These are phyloP conservation scores for Neovahlkampfia damariscottae DNA, from an alignment of 78 protist genomes.

Conservation along the genomic window DNA sequence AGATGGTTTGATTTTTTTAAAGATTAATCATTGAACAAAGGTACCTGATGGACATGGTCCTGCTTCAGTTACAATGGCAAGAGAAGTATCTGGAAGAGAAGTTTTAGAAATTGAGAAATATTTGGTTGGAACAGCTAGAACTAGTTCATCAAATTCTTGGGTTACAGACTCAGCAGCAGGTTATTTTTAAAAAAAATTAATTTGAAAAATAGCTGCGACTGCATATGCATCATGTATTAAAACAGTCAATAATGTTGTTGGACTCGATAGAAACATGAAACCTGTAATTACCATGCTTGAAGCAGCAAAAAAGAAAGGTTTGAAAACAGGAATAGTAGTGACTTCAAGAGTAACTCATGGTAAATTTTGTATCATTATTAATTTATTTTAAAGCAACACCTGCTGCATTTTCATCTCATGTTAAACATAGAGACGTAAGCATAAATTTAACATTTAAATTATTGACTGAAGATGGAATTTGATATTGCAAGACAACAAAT, in stretches of 20 bases:
- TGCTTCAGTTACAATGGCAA: slow-evolving; percentile 13
- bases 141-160: neutral
- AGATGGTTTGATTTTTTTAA: too few relatives aligned
- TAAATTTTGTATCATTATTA: too few relatives aligned
- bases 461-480: neutral
- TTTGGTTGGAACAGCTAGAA: slow-evolving; percentile 7
- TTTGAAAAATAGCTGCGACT: neutral
- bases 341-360: slow-evolving; percentile 48
- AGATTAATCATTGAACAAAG: too few relatives aligned
- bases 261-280: slow-evolving; percentile 20
- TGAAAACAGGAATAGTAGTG: slow-evolving; percentile 45
- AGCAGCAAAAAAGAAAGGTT: slow-evolving; percentile 29
- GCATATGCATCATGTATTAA: neutral
- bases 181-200: too few relatives aligned
- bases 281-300: slow-evolving; percentile 49
- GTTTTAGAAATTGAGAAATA: slow-evolving; percentile 9
- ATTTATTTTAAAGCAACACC: too few relatives aligned
- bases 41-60: slow-evolving; percentile 28
- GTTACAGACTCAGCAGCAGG: slow-evolving; percentile 68
- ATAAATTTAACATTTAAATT: neutral
- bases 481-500: slow-evolving; percentile 40
- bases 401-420: slow-evolving; percentile 8
- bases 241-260: slow-evolving; percentile 26
- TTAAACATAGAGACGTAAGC: too few relatives aligned
- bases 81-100: neutral